A percentile compares a stretch with the other conserved stretches of the same genome.
Evolutionary conservation across 2,329 filamentous ascomycete genomes (phyloP).

Genomic region (Phialophora macrospora): DNA sequence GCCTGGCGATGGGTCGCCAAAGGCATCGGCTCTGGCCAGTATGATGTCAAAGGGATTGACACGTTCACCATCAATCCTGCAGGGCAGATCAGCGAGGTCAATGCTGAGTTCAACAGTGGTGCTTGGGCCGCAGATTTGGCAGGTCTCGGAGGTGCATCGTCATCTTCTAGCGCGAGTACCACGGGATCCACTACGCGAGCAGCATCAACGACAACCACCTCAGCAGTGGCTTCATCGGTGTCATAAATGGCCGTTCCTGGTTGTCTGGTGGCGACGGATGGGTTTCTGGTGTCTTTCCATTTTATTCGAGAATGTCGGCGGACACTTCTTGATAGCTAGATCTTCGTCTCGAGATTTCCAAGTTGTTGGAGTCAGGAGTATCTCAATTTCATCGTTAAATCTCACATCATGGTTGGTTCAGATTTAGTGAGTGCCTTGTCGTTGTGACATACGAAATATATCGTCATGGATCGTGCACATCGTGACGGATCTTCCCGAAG

Average conservation of each 20-base stretch:
- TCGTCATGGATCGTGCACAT: not conserved
- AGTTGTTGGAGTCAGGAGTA: not conserved
- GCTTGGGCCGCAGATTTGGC: conserved; percentile 24
- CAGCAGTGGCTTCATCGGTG: not conserved
- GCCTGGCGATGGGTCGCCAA: conserved; percentile 35
- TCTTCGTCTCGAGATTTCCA: not conserved
- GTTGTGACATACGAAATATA: not conserved
- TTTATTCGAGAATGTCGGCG: not conserved
- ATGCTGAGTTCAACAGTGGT: conserved; percentile 30
- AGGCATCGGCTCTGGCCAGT: conserved; percentile 27
- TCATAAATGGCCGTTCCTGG: not conserved
- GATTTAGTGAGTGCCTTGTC: not conserved
- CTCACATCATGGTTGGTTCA: not conserved
- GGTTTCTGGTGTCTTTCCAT: not conserved
- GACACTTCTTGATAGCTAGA: not conserved
- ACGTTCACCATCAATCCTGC: conserved; percentile 23
- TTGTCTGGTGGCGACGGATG: not conserved
- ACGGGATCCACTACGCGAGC: not conserved
- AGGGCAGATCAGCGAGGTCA: conserved; percentile 29
- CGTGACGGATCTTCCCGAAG: not conserved
- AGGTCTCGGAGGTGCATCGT: not conserved
- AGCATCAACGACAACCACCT: not conserved
- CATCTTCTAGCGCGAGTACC: not conserved
- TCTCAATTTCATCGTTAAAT: not conserved
- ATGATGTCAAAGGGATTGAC: conserved; percentile 29